Evolutionary conservation across 2,329 filamentous ascomycete genomes (phyloP), one percentile per base, ranked within the genome.

Genomic region (Neofusicoccum parvum): DNA sequence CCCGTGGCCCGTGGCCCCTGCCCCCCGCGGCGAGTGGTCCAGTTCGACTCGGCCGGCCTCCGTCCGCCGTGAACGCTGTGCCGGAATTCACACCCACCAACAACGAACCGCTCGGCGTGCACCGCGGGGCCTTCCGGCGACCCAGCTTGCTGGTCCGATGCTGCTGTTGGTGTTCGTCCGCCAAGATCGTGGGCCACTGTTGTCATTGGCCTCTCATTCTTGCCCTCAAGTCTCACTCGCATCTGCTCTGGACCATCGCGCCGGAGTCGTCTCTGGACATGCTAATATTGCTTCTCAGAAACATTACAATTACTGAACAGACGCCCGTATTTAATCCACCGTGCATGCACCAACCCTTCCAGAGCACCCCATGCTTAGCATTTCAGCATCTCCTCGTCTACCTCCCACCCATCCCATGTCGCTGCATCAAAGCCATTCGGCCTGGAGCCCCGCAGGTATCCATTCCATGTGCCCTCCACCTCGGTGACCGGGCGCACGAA

Each of bases 391-490:
- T 74, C 76, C 39, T 75, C 72, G 62, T 79, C 78, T n/a, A 80
- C 72, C 66, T 80, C 77, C 78, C 78, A 80, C n/a, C 70, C 75
- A 17, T 79, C 73, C 84, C 84, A 86, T 14, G 73, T 80, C 3
- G 84, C 76, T 46, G 72, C 70, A 73, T 86, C 83, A 37, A 75
- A 80, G 2, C 83, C 84, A 73, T 86, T 86, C 4, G 84, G 84
- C 65, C 82, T 78, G 66, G 80, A 81, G 51, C 79, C 80, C 48
- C 82, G 76, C 36, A 80, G 67, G 68, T 83, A 84, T 34, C 77
- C 78, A 70, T 82, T 83, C 71, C 82, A 81, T 12, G 81, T 80
- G 0, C 81, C 81, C 39, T 81, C 79, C 46, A 84, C 78, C 58
- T 75, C 72, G 9, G 80, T 76, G 11, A 83, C 78, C 0, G 82